phyloP scores from a whole-genome alignment of 2,329 filamentous ascomycete species.

The Onygenales sp. region DNA sequence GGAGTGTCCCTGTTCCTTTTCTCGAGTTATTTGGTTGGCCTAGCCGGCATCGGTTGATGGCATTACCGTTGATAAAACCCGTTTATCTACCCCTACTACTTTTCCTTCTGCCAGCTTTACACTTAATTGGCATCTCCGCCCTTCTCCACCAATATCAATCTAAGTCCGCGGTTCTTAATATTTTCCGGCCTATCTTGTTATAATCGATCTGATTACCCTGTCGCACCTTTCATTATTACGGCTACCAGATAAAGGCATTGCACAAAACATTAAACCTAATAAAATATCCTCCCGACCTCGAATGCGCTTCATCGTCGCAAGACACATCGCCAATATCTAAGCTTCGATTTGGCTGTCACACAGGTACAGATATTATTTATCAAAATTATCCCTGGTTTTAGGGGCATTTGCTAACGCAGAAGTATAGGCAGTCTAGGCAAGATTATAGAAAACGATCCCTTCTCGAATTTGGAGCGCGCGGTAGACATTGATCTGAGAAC shows the following conservation, averaged over 20 bases:
- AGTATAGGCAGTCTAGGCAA: background rate
- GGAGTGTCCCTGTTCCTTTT: background rate
- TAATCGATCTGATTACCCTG: background rate
- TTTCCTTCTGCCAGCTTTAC: background rate
- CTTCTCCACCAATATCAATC: constrained; percentile 1
- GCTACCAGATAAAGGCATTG: background rate
- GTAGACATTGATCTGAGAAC: background rate
- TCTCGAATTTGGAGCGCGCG: background rate
- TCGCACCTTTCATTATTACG: background rate
- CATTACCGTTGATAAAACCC: background rate
- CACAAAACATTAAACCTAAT: background rate
- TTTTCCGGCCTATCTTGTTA: background rate
- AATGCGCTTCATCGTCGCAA: too few relatives aligned
- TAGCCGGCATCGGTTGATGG: background rate
- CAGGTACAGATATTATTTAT: too few relatives aligned
- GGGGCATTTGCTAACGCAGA: background rate
- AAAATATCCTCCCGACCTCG: background rate
- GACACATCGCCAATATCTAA: too few relatives aligned
- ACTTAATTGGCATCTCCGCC: constrained; percentile 2
- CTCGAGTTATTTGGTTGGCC: background rate
- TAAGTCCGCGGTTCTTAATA: background rate
- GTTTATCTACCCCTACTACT: background rate
- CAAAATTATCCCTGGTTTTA: background rate
- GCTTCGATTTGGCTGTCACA: too few relatives aligned
- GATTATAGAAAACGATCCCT: background rate